Evolutionary conservation across 139 green algal species (phyloP).

Genomic region (Diplosphaera chodatii): DNA sequence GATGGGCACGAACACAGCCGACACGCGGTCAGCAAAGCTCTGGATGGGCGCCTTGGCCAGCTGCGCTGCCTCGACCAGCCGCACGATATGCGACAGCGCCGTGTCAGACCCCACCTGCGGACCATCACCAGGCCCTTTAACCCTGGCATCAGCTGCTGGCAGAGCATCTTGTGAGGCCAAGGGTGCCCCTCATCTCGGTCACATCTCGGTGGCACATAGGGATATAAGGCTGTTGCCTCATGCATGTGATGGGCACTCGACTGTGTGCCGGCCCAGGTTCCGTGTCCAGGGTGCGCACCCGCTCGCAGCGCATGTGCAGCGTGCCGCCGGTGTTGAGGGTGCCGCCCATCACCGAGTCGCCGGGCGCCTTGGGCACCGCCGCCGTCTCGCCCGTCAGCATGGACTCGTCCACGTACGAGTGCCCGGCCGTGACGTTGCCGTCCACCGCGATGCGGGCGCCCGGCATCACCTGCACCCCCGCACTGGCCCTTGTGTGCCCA

Average conservation of each 20-base stretch:
- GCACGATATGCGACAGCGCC: conserved; percentile 86
- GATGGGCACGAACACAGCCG: conserved; percentile 81
- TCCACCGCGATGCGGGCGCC: conserved; percentile 81
- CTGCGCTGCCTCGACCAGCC: conserved; percentile 90
- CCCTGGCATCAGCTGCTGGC: too few species aligned
- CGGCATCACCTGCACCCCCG: conserved; percentile 77
- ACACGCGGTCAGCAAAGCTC: conserved; percentile 78
- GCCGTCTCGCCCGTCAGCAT: conserved; percentile 93
- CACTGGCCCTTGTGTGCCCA: too few species aligned
- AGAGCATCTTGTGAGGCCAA: too few species aligned
- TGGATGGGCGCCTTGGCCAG: conserved; percentile 95
- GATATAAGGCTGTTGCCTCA: too few species aligned
- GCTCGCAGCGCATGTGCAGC: conserved; percentile 39
- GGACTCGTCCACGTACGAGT: conserved; percentile 86
- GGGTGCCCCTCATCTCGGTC: too few species aligned
- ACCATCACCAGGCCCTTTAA: too few species aligned
- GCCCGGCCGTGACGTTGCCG: conserved; percentile 70
- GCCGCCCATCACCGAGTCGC: conserved; percentile 75
- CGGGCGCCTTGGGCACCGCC: conserved; percentile 66
- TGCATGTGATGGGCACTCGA: too few species aligned
- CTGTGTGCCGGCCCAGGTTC: too few species aligned
- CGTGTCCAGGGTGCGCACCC: too few species aligned
- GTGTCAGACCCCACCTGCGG: conserved; percentile 75
- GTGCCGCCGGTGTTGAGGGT: conserved; percentile 80
- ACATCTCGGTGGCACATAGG: too few species aligned